phyloP scores from a whole-genome alignment of 129 eudicot genomes.

The Pulicaria dysenterica region DNA sequence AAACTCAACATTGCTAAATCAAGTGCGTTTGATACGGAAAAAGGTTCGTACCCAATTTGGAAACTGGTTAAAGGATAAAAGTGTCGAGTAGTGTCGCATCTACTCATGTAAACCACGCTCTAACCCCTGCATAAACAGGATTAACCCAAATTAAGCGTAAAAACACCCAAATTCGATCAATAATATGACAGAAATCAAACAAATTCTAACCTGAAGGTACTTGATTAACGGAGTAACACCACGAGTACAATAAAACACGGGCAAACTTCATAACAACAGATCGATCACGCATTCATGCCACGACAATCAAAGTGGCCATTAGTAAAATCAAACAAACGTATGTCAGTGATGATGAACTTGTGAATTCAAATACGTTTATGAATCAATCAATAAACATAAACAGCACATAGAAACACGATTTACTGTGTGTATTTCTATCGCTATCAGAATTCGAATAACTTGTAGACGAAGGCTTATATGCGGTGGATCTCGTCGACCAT shows the following conservation, averaged over 20 bases:
- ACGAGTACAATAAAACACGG: constrained; percentile 16
- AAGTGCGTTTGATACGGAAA: neutral
- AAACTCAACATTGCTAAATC: constrained; percentile 20
- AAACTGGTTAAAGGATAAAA: constrained; percentile 75
- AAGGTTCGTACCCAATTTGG: constrained; percentile 71
- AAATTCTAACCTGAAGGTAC: constrained; percentile 26
- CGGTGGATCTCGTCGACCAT: constrained; percentile 28
- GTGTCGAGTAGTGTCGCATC: constrained; percentile 43
- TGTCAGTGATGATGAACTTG: constrained; percentile 1
- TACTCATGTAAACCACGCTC: constrained; percentile 49
- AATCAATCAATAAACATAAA: constrained; percentile 13
- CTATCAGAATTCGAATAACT: constrained; percentile 25
- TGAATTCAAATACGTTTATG: neutral
- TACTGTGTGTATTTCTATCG: constrained; percentile 10
- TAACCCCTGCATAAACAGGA: constrained; percentile 32
- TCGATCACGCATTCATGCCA: constrained; percentile 19
- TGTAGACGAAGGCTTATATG: constrained; percentile 26
- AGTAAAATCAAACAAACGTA: constrained; percentile 11
- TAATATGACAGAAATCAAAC: neutral
- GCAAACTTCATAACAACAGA: constrained; percentile 65
- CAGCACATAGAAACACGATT: neutral
- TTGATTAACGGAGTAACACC: constrained; percentile 36
- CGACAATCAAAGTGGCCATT: constrained; percentile 15
- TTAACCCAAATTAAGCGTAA: neutral
- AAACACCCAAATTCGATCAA: constrained; percentile 6